Evolutionary conservation across 768 basidiomycete species (phyloP).

Genomic region (Dendrothele bispora): DNA sequence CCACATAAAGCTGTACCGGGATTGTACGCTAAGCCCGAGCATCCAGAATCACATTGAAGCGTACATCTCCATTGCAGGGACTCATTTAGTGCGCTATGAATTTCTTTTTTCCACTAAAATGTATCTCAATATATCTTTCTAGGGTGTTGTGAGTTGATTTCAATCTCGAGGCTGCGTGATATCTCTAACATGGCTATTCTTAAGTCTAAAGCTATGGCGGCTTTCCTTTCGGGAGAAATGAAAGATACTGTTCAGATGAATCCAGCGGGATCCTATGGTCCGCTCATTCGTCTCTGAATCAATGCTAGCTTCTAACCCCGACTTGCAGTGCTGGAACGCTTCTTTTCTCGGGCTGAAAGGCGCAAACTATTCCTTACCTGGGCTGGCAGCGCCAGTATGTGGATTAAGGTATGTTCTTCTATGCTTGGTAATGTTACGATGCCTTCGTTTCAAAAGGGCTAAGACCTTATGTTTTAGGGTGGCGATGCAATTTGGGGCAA

Average conservation of each 20-base stretch:
- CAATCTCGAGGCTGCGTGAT: too few species aligned
- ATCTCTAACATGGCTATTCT: neutral
- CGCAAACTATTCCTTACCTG: slow-evolving; percentile 90
- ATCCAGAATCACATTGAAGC: slow-evolving; percentile 79
- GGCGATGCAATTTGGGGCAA: slow-evolving; percentile 87
- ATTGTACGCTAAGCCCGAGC: slow-evolving; percentile 3
- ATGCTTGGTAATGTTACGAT: too few species aligned
- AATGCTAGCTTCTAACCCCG: neutral
- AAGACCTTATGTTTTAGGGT: too few species aligned
- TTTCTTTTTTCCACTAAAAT: slow-evolving; percentile 7
- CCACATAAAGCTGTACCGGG: neutral
- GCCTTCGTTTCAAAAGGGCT: too few species aligned
- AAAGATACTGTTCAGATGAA: slow-evolving; percentile 88
- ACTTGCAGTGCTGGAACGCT: slow-evolving; percentile 69
- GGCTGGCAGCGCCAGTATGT: slow-evolving; percentile 93
- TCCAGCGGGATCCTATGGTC: slow-evolving; percentile 77
- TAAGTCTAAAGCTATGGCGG: slow-evolving; percentile 91
- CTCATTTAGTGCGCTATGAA: slow-evolving; percentile 63
- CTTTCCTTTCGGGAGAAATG: slow-evolving; percentile 80
- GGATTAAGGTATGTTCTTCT: slow-evolving; percentile 71
- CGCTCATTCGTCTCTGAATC: neutral
- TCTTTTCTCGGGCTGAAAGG: slow-evolving; percentile 89
- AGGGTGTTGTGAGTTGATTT: slow-evolving; percentile 68
- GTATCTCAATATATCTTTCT: too few species aligned
- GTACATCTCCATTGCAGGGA: slow-evolving; percentile 82